These are phyloP conservation scores for Sphaerosporella brunnea DNA, from an alignment of 495 filamentous ascomycete genomes.

Conservation along the genomic window DNA sequence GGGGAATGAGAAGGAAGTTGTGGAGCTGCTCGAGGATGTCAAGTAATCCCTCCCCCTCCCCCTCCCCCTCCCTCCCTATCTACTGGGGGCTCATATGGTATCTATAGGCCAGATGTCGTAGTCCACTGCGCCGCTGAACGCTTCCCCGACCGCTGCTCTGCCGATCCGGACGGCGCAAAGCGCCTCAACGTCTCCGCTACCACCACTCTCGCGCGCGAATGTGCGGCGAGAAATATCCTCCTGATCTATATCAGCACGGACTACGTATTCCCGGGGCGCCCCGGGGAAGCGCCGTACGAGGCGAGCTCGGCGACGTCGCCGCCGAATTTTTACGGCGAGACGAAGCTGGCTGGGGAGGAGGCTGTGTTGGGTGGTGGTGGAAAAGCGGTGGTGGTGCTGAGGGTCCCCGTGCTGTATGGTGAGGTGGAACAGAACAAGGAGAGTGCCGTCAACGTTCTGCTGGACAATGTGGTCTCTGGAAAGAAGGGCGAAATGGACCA, in stretches of 20 bases:
- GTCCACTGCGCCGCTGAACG: slow-evolving; percentile 89
- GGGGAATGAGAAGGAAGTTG: slow-evolving; percentile 41
- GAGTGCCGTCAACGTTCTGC: slow-evolving; percentile 66
- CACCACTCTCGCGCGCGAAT: slow-evolving; percentile 44
- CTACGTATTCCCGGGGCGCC: slow-evolving; percentile 73
- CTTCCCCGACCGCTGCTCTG: slow-evolving; percentile 68
- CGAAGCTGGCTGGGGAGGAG: slow-evolving; percentile 69
- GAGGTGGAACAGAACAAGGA: slow-evolving; percentile 43
- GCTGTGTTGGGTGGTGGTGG: slow-evolving; percentile 44
- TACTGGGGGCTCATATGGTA: not conserved
- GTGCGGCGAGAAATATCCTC: slow-evolving; percentile 43
- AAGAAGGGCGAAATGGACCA: slow-evolving; percentile 65
- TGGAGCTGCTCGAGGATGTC: slow-evolving; percentile 41
- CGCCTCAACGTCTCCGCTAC: slow-evolving; percentile 61
- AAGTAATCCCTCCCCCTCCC: slow-evolving; percentile 37
- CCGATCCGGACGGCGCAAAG: slow-evolving; percentile 56
- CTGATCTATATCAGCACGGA: slow-evolving; percentile 90
- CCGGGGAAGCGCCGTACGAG: slow-evolving; percentile 65
- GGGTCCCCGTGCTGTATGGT: slow-evolving; percentile 83
- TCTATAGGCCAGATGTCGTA: slow-evolving; percentile 53
- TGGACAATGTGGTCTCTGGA: slow-evolving; percentile 55
- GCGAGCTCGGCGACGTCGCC: slow-evolving; percentile 44
- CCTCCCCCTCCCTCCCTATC: not conserved
- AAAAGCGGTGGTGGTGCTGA: slow-evolving; percentile 53
- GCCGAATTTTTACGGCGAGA: slow-evolving; percentile 73